Percentiles rank a stretch among this genome's conserved stretches.
Conservation (phyloP, 1,139 yeast genomes). For the Debaryomyces robertsiae region DNA sequence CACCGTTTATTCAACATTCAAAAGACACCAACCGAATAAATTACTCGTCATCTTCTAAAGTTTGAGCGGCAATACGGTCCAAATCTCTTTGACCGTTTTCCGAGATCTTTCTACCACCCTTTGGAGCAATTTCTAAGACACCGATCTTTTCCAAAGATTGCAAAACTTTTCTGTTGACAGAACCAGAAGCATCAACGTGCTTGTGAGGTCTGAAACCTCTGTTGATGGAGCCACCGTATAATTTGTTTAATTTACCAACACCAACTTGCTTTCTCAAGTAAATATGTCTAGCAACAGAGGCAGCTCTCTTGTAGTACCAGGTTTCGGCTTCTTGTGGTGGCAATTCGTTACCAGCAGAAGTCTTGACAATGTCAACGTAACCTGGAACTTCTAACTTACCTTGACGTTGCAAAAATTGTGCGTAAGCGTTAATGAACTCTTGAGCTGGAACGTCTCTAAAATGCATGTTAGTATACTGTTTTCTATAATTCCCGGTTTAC, state of each 20-base stretch:
- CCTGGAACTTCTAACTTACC: conserved; percentile 99
- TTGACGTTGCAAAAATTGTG: conserved; percentile 99
- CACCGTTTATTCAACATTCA: conserved; percentile 16
- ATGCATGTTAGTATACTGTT: conserved; percentile 37
- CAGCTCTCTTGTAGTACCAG: conserved; percentile 99
- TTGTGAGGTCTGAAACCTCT: conserved; percentile 99
- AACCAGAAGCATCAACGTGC: conserved; percentile 99
- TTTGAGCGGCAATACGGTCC: conserved; percentile 99
- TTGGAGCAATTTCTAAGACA: conserved; percentile 92
- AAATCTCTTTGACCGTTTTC: conserved; percentile 99
- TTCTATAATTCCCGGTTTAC: background rate
- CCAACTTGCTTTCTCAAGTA: conserved; percentile 99
- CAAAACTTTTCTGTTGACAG: conserved; percentile 97
- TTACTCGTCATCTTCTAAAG: conserved; percentile 87
- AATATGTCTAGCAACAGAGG: conserved; percentile 99
- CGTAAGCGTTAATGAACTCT: conserved; percentile 99
- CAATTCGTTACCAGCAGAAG: conserved; percentile 98
- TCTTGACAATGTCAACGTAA: conserved; percentile 99
- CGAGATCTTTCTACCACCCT: conserved; percentile 99
- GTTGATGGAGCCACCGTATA: conserved; percentile 99
- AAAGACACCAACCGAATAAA: conserved; percentile 21
- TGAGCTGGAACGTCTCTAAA: conserved; percentile 99
- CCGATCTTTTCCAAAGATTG: conserved; percentile 99
- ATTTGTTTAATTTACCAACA: conserved; percentile 98
- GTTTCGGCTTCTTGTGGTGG: conserved; percentile 99